These are phyloP conservation scores for Ogataea corticis DNA, from an alignment of 805 yeast species.

Conservation along the genomic window DNA sequence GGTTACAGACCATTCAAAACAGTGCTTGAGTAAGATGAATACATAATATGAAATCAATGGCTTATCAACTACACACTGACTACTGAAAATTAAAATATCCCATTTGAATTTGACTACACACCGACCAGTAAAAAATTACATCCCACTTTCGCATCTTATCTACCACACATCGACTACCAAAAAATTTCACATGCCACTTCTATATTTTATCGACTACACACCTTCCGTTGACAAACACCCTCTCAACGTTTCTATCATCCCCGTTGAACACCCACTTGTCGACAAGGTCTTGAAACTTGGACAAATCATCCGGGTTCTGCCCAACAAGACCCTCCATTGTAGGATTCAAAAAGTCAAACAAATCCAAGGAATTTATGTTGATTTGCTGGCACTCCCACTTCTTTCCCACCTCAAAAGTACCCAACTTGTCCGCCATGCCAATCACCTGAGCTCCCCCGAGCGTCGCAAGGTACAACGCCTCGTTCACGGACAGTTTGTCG, in stretches of 20 bases:
- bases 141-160: no score
- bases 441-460: constrained; percentile 82
- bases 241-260: constrained; percentile 78
- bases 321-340: constrained; percentile 8
- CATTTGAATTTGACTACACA: no score
- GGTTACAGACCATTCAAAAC: constrained; percentile 9
- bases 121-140: no score
- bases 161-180: no score
- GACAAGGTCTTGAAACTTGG: constrained; percentile 51
- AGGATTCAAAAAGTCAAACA: constrained; percentile 68
- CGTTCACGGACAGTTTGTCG: constrained; percentile 57
- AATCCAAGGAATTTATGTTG: constrained; percentile 64
- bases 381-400: constrained; percentile 79
- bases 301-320: constrained; percentile 3
- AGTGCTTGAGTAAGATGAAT: no score
- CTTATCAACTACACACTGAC: no score
- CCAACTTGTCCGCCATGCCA: constrained; percentile 53
- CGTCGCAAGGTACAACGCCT: constrained; percentile 76
- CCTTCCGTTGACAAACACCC: constrained; percentile 79
- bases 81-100: no score
- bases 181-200: no score
- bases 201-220: constrained; percentile 48
- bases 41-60: no score
- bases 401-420: constrained; percentile 73
- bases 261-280: constrained; percentile 89